Evolutionary conservation across 495 filamentous ascomycete genomes (phyloP).

Genomic region (Penicillium steckii): DNA sequence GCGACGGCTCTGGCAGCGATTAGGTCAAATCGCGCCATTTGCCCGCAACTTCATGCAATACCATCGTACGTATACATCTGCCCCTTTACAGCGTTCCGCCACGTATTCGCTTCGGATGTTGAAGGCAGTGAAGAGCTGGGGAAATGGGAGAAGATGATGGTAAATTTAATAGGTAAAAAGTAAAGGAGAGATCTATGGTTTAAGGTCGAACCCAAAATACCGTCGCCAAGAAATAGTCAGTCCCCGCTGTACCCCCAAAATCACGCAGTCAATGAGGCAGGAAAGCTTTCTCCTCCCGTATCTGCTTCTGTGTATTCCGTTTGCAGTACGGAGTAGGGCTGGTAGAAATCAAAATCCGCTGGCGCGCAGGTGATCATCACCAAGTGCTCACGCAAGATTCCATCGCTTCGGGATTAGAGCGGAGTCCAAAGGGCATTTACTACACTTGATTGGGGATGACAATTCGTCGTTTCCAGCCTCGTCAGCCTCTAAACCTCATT

Average conservation of each 20-base stretch:
- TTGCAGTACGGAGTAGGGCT: no score
- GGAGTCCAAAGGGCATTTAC: background rate
- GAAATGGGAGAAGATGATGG: background rate
- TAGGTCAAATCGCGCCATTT: slow-evolving; percentile 11
- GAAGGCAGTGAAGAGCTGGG: background rate
- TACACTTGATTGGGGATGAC: background rate
- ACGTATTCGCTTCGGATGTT: background rate
- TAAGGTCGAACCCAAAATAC: background rate
- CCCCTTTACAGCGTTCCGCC: background rate
- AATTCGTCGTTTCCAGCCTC: background rate
- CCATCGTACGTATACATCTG: background rate
- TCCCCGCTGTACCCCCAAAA: background rate
- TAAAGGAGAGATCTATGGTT: background rate
- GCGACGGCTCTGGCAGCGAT: slow-evolving; percentile 1
- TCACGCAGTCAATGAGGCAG: background rate
- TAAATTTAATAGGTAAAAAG: background rate
- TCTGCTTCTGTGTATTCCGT: background rate
- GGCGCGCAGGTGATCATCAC: background rate
- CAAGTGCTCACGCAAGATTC: background rate
- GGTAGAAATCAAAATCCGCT: background rate
- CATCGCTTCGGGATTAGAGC: background rate
- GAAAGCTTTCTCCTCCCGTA: background rate
- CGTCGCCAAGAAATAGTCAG: background rate
- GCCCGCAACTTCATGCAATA: slow-evolving; percentile 1
- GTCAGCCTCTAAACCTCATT: background rate